These are phyloP conservation scores for Neocucurbitaria cava DNA, from an alignment of 2,329 filamentous ascomycete species.

Conservation along the genomic window DNA sequence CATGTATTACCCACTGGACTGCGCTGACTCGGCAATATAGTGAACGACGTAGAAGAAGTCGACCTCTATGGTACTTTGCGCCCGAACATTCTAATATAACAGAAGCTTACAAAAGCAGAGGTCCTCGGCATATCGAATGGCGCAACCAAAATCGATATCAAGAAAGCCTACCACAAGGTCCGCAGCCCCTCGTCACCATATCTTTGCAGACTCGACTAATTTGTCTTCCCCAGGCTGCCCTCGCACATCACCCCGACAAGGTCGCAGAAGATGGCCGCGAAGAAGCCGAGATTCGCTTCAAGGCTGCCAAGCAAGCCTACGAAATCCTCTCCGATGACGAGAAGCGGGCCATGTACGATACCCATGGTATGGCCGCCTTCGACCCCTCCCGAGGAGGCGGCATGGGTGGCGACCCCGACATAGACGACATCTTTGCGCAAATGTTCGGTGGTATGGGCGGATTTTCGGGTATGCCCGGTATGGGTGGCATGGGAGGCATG, in stretches of 20 bases:
- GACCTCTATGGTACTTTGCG: conserved; percentile 62
- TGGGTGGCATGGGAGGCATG: conserved; percentile 64
- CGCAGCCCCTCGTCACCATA: conserved; percentile 25
- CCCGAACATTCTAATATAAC: neutral
- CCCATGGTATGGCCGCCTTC: conserved; percentile 94
- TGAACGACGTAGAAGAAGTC: conserved; percentile 54
- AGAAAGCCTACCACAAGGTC: conserved; percentile 96
- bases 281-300: conserved; percentile 90
- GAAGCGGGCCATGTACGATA: conserved; percentile 89
- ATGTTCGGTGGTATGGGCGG: conserved; percentile 73
- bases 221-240: conserved; percentile 69
- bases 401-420: conserved; percentile 72
- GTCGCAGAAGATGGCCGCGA: conserved; percentile 84
- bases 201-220: conserved; percentile 2
- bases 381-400: conserved; percentile 74
- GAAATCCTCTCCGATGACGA: conserved; percentile 97
- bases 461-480: conserved; percentile 59
- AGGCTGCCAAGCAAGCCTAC: conserved; percentile 90
- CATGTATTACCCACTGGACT: neutral
- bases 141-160: conserved; percentile 81
- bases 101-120: conserved; percentile 62
- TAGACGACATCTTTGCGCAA: conserved; percentile 91
- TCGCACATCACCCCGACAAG: conserved; percentile 94
- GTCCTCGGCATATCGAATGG: conserved; percentile 77
- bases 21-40: neutral